Base-by-base conservation (phyloP, 371 early-diverging fungal genomes). In the Basidiobolus meristosporus region DNA sequence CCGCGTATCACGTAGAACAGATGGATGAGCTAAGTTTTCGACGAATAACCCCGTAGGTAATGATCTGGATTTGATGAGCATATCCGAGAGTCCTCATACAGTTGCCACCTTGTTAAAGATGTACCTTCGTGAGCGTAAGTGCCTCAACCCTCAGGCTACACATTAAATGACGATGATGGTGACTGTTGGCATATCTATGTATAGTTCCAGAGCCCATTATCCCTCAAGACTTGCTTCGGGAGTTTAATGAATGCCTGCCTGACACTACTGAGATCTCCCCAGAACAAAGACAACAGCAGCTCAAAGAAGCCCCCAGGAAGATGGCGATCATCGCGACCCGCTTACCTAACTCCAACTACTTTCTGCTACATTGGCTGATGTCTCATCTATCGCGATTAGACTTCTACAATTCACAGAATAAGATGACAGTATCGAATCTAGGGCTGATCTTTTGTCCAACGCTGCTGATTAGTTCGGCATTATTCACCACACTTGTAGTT, bases 361-460 rank as follows among this genome's bases (percentile, higher is more conserved):
- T 18, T 36, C 10, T 36, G 19, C 36, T 36, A 18, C 36, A 36
- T 36, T 36, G 36, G 36, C 12, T 14, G 12, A 14, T 16, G n/a
- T 36, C 19, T 15, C 36, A 36, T 36, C 10, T 36, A 36, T 7
- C 19, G 14, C 14, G 36, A 15, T 17, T 36, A 17, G 36, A 16
- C 6, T 16, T 36, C 4, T 21, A 21, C 3, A 16, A 19, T 17
- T 11, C 16, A 36, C 16, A 21, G 16, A 36, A 36, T 19, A 36
- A 36, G 21, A 36, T 36, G 36, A 36, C 36, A 11, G 19, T 36
- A 7, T 36, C 36, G 11, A 36, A 36, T 36, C 10, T 36, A 17
- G 36, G 36, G 21, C 10, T 36, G 4, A 36, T 36, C 11, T 36
- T 36, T 19, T 36, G 36, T 10, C 36, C 36, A 3, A 36, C 36